Evolutionary conservation across 495 filamentous ascomycete species (phyloP).

Genomic region (Aspergillus carlsbadensis): DNA sequence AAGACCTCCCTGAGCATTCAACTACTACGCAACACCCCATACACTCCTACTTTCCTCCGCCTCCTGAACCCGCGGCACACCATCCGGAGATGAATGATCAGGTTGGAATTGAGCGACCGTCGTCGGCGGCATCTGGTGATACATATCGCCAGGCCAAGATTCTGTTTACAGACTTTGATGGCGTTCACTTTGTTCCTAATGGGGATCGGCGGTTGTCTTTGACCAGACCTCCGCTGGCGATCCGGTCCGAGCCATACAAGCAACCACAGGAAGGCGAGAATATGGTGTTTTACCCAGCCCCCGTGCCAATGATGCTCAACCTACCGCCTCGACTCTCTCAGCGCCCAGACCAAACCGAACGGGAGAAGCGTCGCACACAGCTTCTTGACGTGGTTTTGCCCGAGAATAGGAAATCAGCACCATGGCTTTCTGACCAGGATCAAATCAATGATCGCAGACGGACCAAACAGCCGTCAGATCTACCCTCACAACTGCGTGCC

Average conservation of each 20-base stretch:
- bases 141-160: conserved; percentile 66
- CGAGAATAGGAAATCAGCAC: conserved; percentile 46
- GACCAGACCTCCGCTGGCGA: conserved; percentile 41
- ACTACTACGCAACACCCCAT: conserved; percentile 36
- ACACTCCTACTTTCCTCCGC: conserved; percentile 29
- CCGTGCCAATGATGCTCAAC: conserved; percentile 90
- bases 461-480: conserved; percentile 41
- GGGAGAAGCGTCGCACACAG: conserved; percentile 69
- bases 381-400: conserved; percentile 50
- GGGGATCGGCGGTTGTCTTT: conserved; percentile 38
- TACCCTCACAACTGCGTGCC: conserved; percentile 89
- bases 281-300: conserved; percentile 95
- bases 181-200: conserved; percentile 71
- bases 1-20: conserved; percentile 26
- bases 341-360: conserved; percentile 53
- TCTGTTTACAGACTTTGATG: conserved; percentile 91
- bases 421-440: conserved; percentile 32
- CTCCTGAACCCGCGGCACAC: conserved; percentile 25
- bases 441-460: conserved; percentile 20
- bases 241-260: conserved; percentile 58
- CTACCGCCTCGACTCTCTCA: conserved; percentile 85
- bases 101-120: conserved; percentile 35
- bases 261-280: conserved; percentile 65
- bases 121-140: conserved; percentile 60
- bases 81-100: conserved; percentile 9